Evolutionary conservation across 352 stramenopile genomes (phyloP).

Genomic region (Globisporangium paddicum): DNA sequence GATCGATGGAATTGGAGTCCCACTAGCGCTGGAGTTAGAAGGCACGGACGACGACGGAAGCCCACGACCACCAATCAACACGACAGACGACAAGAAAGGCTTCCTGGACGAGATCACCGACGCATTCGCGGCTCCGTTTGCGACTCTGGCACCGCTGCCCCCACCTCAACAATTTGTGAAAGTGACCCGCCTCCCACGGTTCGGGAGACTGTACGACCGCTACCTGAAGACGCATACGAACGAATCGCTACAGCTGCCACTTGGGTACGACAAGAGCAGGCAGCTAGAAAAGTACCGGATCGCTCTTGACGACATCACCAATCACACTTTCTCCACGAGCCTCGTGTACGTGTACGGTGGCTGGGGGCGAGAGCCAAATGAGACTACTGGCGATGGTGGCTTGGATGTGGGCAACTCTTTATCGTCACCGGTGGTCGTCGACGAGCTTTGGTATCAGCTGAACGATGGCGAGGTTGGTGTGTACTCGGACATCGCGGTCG

Average conservation of each 20-base stretch:
- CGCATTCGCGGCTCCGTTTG: not conserved
- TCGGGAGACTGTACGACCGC: constrained; percentile 54
- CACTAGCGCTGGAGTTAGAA: constrained; percentile 29
- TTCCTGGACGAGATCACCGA: not conserved
- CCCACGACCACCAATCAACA: not conserved
- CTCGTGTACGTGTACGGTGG: constrained; percentile 48
- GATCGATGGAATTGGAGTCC: constrained; percentile 13
- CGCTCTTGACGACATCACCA: constrained; percentile 12
- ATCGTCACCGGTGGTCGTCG: constrained; percentile 10
- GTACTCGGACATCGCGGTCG: constrained; percentile 7
- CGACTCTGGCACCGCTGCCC: not conserved
- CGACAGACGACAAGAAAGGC: not conserved
- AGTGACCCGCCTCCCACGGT: constrained; percentile 40
- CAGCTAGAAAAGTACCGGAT: constrained; percentile 28
- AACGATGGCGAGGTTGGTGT: constrained; percentile 28
- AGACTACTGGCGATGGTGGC: not conserved
- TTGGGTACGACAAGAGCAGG: constrained; percentile 4
- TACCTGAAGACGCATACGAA: constrained; percentile 21
- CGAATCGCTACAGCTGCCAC: constrained; percentile 2
- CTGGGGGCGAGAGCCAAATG: not conserved
- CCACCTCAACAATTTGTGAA: constrained; percentile 23
- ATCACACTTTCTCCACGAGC: constrained; percentile 35
- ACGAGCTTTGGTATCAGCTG: constrained; percentile 52
- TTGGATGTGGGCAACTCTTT: not conserved
- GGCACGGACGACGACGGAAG: constrained; percentile 37